Evolutionary conservation across 1,284 basidiomycete species (phyloP).

Genomic region (Rhodotorula glutinis): DNA sequence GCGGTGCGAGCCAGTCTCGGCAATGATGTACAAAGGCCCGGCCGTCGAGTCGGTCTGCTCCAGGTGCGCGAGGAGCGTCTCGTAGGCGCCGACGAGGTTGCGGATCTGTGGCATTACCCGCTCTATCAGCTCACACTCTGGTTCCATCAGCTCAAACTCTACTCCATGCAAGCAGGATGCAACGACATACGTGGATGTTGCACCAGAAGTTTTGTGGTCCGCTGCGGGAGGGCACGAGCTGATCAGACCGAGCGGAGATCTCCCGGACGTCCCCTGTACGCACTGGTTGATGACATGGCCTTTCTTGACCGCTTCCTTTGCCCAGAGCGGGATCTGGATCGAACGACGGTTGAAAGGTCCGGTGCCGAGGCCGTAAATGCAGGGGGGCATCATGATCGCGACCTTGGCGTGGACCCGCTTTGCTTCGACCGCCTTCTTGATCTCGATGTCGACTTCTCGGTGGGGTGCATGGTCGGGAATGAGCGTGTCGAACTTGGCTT

Average conservation of each 20-base stretch:
- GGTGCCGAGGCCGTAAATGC: constrained; percentile 10
- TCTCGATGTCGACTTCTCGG: constrained; percentile 32
- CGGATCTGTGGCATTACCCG: neutral
- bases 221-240: neutral
- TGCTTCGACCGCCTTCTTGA: constrained; percentile 30
- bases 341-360: constrained; percentile 24
- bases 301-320: constrained; percentile 10
- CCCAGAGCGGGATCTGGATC: constrained; percentile 28
- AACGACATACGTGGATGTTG: constrained; percentile 30
- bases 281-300: constrained; percentile 9
- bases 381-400: constrained; percentile 15
- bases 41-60: constrained; percentile 1
- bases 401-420: constrained; percentile 24
- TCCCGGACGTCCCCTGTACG: neutral
- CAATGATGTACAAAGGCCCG: constrained; percentile 15
- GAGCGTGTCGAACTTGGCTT: constrained; percentile 18
- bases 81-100: constrained; percentile 18
- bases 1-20: constrained; percentile 13
- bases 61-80: constrained; percentile 16
- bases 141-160: too few relatives aligned
- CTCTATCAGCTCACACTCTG: too few relatives aligned
- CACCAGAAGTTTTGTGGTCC: constrained; percentile 21
- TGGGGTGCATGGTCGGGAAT: constrained; percentile 28
- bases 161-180: too few relatives aligned
- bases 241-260: neutral